Percentiles rank a stretch among this genome's conserved stretches.
These are phyloP conservation scores for Microbotryum lychnidis-dioicae DNA, from an alignment of 1,284 basidiomycete species.

Conservation along the genomic window DNA sequence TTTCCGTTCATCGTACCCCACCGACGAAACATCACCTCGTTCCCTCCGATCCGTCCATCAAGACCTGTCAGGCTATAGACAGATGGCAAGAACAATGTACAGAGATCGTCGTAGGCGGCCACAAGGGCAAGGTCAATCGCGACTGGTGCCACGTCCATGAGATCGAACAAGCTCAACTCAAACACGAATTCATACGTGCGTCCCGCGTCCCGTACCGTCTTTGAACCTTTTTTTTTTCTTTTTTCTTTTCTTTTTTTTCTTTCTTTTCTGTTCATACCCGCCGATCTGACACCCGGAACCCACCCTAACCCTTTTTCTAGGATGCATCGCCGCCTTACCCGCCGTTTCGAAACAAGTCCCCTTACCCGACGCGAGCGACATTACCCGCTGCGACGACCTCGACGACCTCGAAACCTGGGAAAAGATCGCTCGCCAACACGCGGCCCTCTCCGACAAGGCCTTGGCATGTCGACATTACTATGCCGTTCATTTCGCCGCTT, in stretches of 20 bases:
- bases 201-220: neutral
- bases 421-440: constrained; percentile 12
- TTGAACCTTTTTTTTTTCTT: too few species aligned
- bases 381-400: constrained; percentile 3
- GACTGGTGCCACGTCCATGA: constrained; percentile 26
- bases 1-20: neutral
- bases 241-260: too few species aligned
- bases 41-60: constrained; percentile 17
- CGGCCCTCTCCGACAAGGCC: constrained; percentile 17
- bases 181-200: constrained; percentile 22
- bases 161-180: constrained; percentile 21
- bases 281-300: too few species aligned
- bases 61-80: constrained; percentile 25
- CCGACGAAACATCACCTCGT: neutral
- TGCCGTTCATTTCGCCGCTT: constrained; percentile 20
- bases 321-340: neutral
- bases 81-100: constrained; percentile 18
- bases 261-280: too few species aligned
- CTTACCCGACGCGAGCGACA: neutral
- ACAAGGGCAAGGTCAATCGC: constrained; percentile 27
- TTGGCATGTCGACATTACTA: constrained; percentile 22
- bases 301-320: too few species aligned
- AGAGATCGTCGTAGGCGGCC: constrained; percentile 27
- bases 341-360: neutral
- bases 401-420: constrained; percentile 25